Percentiles rank a stretch among this genome's conserved stretches.
Evolutionary conservation across 2,329 filamentous ascomycete genomes (phyloP).

Genomic region (Dothiorella sarmentorum): DNA sequence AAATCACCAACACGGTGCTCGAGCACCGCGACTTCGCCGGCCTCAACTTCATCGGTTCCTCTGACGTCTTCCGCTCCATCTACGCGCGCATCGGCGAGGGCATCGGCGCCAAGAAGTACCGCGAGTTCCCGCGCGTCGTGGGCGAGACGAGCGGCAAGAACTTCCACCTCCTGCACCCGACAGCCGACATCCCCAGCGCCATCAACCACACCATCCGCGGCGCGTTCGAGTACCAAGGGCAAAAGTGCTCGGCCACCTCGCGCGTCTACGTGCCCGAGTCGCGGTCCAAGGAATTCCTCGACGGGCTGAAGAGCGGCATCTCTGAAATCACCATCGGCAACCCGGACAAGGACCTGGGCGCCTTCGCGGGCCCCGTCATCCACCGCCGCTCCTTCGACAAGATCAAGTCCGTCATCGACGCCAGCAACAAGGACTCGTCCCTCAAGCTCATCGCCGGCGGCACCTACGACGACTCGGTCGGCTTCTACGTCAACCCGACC

Average conservation of each 20-base stretch:
- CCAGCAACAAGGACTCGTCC: slow-evolving; percentile 68
- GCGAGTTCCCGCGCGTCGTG: slow-evolving; percentile 81
- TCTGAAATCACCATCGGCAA: slow-evolving; percentile 67
- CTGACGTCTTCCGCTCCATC: slow-evolving; percentile 81
- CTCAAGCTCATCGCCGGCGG: slow-evolving; percentile 73
- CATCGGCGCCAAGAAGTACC: slow-evolving; percentile 76
- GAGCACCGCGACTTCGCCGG: slow-evolving; percentile 77
- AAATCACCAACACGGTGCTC: slow-evolving; percentile 75
- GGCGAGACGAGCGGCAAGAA: slow-evolving; percentile 93
- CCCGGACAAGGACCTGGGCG: slow-evolving; percentile 62
- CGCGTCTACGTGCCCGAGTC: slow-evolving; percentile 75
- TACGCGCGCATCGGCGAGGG: slow-evolving; percentile 85
- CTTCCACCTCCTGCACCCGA: slow-evolving; percentile 78
- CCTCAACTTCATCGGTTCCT: slow-evolving; percentile 92
- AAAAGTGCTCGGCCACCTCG: slow-evolving; percentile 86
- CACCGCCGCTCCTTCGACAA: slow-evolving; percentile 79
- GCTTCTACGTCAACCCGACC: slow-evolving; percentile 81
- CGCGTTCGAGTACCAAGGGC: slow-evolving; percentile 86
- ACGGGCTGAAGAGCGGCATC: slow-evolving; percentile 64
- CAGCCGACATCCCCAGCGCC: slow-evolving; percentile 74
- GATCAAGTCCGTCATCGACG: slow-evolving; percentile 71
- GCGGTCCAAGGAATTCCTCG: slow-evolving; percentile 67
- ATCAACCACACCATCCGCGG: slow-evolving; percentile 78
- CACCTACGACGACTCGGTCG: slow-evolving; percentile 70
- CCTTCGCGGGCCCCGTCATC: slow-evolving; percentile 86